phyloP scores from a whole-genome alignment of 192 early-diverging fungal species.

The Coemansia sp. region DNA sequence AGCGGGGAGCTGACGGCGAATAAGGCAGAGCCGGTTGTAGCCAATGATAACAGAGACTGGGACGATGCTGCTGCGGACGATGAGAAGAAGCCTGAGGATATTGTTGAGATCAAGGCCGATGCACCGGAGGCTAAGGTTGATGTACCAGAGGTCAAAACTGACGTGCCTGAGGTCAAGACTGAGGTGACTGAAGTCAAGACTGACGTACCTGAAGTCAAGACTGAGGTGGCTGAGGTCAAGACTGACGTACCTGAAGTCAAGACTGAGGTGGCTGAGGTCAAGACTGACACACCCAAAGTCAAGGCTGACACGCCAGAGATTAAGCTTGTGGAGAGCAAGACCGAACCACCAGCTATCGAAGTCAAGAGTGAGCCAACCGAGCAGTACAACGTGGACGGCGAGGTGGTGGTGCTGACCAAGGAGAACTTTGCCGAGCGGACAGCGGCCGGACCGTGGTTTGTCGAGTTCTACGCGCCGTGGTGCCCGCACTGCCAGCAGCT shows the following conservation, averaged over 20 bases:
- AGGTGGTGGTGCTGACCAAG: slow-evolving; percentile 57
- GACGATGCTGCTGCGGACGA: slow-evolving; percentile 21
- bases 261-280: too few relatives aligned
- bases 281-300: too few relatives aligned
- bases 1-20: slow-evolving; percentile 32
- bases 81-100: neutral
- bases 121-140: neutral
- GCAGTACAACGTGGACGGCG: slow-evolving; percentile 57
- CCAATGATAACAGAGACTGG: slow-evolving; percentile 48
- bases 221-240: too few relatives aligned
- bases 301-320: too few relatives aligned
- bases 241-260: too few relatives aligned
- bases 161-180: too few relatives aligned
- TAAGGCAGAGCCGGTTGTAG: slow-evolving; percentile 25
- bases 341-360: neutral
- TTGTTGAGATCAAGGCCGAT: slow-evolving; percentile 5
- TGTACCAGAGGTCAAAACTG: too few relatives aligned
- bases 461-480: slow-evolving; percentile 90
- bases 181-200: too few relatives aligned
- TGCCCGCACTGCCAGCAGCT: slow-evolving; percentile 85
- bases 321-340: neutral
- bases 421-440: slow-evolving; percentile 57
- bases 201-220: too few relatives aligned
- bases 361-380: neutral
- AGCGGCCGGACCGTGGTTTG: slow-evolving; percentile 72